Conservation (phyloP, 768 basidiomycete genomes). For the Chalciporus piperatus region DNA sequence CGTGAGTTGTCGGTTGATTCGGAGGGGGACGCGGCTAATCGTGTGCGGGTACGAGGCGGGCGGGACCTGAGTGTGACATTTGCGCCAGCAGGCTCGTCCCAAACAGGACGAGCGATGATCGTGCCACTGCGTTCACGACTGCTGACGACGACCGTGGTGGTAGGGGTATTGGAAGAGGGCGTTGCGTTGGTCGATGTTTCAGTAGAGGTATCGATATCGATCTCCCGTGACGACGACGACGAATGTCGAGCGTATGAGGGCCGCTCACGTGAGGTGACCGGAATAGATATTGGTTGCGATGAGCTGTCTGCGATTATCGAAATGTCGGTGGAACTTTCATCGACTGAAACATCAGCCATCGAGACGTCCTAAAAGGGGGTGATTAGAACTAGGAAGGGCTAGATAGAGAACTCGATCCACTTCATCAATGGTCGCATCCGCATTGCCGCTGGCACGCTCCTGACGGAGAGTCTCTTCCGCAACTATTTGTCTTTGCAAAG, state of each 20-base stretch:
- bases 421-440: slow-evolving; percentile 18
- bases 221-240: slow-evolving; percentile 34
- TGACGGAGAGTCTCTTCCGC: slow-evolving; percentile 28
- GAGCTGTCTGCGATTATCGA: slow-evolving; percentile 20
- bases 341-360: slow-evolving; percentile 27
- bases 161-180: slow-evolving; percentile 60
- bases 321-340: slow-evolving; percentile 19
- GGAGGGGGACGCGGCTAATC: slow-evolving; percentile 39
- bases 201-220: slow-evolving; percentile 60
- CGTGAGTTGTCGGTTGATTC: slow-evolving; percentile 51
- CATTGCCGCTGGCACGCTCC: slow-evolving; percentile 5
- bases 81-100: slow-evolving; percentile 42
- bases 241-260: slow-evolving; percentile 18
- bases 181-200: slow-evolving; percentile 61
- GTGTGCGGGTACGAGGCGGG: slow-evolving; percentile 27
- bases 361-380: slow-evolving; percentile 29
- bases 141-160: slow-evolving; percentile 55
- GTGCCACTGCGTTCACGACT: slow-evolving; percentile 73
- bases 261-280: slow-evolving; percentile 21
- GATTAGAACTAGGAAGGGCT: slow-evolving; percentile 6
- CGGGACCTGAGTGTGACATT: slow-evolving; percentile 30
- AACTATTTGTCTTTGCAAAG: slow-evolving; percentile 51
- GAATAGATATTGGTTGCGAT: slow-evolving; percentile 15
- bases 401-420: slow-evolving; percentile 18
- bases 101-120: slow-evolving; percentile 61